Evolutionary conservation across 257 asterid species (phyloP).

Genomic region (Thymus quinquecostatus): DNA sequence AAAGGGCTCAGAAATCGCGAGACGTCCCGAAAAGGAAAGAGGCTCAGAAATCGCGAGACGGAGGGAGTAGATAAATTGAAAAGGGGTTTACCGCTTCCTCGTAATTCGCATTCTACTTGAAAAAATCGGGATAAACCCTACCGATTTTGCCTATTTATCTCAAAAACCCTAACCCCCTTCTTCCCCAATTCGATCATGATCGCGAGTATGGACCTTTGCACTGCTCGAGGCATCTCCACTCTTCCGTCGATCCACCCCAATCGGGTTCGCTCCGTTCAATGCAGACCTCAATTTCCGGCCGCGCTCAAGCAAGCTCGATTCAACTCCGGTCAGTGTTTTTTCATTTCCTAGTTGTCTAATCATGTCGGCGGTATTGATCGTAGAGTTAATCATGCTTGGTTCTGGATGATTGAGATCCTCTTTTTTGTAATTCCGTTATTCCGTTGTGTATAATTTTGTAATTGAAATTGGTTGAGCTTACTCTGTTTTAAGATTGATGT

Average conservation of each 20-base stretch:
- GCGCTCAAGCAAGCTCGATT: slow-evolving; percentile 29
- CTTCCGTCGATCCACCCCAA: slow-evolving; percentile 25
- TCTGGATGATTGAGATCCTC: slow-evolving; percentile 4
- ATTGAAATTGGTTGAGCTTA: neutral
- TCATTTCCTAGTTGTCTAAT: no score
- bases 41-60: no score
- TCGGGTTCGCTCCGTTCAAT: slow-evolving; percentile 19
- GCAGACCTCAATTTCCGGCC: slow-evolving; percentile 21
- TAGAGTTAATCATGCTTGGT: neutral
- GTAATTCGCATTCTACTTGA: slow-evolving; percentile 8
- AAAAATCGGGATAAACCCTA: slow-evolving; percentile 46
- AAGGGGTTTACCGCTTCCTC: neutral
- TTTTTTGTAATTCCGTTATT: neutral
- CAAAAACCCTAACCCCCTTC: slow-evolving; percentile 24
- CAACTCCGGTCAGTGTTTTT: slow-evolving; percentile 28
- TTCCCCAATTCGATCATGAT: neutral
- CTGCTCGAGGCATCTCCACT: slow-evolving; percentile 46
- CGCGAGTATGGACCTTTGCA: slow-evolving; percentile 51
- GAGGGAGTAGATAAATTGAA: neutral
- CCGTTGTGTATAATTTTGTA: neutral
- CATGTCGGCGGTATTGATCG: no score
- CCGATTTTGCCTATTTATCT: slow-evolving; percentile 22
- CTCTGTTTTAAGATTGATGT: neutral
- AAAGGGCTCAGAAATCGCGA: no score
- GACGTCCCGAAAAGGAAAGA: no score